Evolutionary conservation across 2,329 filamentous ascomycete species (phyloP).

Genomic region (Rosellinia necatrix): DNA sequence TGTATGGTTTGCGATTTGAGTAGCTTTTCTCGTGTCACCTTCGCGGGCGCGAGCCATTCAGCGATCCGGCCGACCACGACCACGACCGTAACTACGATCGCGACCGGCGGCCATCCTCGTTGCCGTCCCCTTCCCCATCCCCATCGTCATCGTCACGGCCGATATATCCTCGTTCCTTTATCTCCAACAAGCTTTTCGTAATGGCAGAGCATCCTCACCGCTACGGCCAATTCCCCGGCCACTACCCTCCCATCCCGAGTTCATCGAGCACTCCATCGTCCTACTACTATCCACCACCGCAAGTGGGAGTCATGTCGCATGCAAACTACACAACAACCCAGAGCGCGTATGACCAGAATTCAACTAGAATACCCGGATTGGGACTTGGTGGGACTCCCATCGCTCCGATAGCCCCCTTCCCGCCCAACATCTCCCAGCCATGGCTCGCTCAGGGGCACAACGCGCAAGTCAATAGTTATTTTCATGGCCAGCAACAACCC

Average conservation of each 20-base stretch:
- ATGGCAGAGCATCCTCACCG: constrained; percentile 49
- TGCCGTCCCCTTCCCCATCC: not conserved
- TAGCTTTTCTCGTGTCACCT: no score
- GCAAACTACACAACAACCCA: constrained; percentile 40
- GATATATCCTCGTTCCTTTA: constrained; percentile 2
- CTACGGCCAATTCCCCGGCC: constrained; percentile 41
- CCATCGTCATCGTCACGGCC: not conserved
- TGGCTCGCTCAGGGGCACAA: constrained; percentile 26
- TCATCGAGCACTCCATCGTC: constrained; percentile 17
- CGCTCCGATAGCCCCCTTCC: constrained; percentile 21
- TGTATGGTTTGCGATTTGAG: no score
- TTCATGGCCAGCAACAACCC: constrained; percentile 11
- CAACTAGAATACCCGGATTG: constrained; percentile 46
- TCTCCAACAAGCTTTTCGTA: constrained; percentile 18
- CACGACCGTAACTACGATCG: no score
- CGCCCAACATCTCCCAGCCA: constrained; percentile 11
- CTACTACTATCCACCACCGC: constrained; percentile 14
- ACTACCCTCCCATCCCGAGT: constrained; percentile 28
- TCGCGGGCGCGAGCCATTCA: no score
- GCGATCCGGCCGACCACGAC: no score
- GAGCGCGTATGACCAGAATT: constrained; percentile 46
- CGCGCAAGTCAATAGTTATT: constrained; percentile 9
- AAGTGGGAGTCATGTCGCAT: constrained; percentile 20
- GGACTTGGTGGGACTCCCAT: constrained; percentile 38
- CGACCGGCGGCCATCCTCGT: constrained; percentile 12